Evolutionary conservation across 2,329 filamentous ascomycete genomes (phyloP), one percentile per base, ranked within the genome.

Genomic region (Nigrospora sphaerica): DNA sequence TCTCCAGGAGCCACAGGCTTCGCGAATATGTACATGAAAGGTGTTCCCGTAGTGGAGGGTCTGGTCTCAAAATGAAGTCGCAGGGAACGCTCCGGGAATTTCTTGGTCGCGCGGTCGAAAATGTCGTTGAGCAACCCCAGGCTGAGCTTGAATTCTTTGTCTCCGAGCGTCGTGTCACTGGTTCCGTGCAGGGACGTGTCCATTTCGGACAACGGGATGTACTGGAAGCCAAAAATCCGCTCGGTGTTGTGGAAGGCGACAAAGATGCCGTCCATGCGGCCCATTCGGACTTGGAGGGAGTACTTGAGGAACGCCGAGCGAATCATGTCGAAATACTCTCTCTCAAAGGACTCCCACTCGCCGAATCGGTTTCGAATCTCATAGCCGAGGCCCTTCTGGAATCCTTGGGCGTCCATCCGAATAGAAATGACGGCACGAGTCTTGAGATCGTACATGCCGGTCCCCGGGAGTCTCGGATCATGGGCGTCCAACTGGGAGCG

Each of bases 241-340:
- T 91, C 78, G 2, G 90, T 88, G 62, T 98, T 98, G 71, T 98
- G 93, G 62, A 83, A 98, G 3, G 93, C 93, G 18, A 97, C 87
- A 60, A 97, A 98, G 42, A 97, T 96, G 45, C 93, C 93, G 61
- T 98, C 92, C 95, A 98, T 98, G 42, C 91, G 83, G 16, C 95
- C 93, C 81, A 98, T 95, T 39, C 93, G 87, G 28, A 92, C 95
- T 67, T 98, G 93, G 31, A 98, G 74, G 11, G 91, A 95, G 65
- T 98, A 98, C 61, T 98, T 98, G 46, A 98, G 72, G 69, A 98
- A 92, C 0, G 92, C 93, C 1, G 91, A 81, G 45, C 95, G 80
- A 49, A 95, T 92, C 90, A 98, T 95, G 65, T 98, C 93, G 63
- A 85, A 95, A 64, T 93, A 96, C 60, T 98, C 95, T 48, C 91